Evolutionary conservation across 2,329 filamentous ascomycete genomes (phyloP), one percentile per base, ranked within the genome.

Genomic region (Didymella exigua): DNA sequence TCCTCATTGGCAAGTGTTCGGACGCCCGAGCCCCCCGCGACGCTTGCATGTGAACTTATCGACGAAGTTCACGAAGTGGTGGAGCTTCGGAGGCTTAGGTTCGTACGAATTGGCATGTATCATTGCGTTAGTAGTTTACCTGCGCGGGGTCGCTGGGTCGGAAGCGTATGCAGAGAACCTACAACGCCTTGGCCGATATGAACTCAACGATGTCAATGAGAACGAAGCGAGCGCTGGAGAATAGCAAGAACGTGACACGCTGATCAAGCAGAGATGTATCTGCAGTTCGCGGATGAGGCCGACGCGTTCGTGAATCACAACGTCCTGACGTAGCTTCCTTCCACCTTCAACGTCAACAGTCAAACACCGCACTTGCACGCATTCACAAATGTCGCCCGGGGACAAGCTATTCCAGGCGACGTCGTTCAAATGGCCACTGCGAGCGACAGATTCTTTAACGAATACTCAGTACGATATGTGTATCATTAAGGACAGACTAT

Each of bases 401-500:
- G n/a, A n/a, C n/a, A n/a, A n/a, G n/a, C n/a, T n/a, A n/a, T n/a
- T n/a, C n/a, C n/a, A n/a, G n/a, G n/a, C n/a, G n/a, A n/a, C n/a
- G n/a, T n/a, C n/a, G n/a, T n/a, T n/a, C n/a, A n/a, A n/a, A n/a
- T n/a, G n/a, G n/a, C n/a, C n/a, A n/a, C n/a, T n/a, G n/a, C n/a
- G n/a, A n/a, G n/a, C n/a, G n/a, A n/a, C n/a, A n/a, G n/a, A n/a
- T n/a, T n/a, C n/a, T n/a, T n/a, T n/a, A n/a, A n/a, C n/a, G n/a
- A n/a, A n/a, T n/a, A 18, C 16, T 6, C 26, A 11, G 13, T 13
- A 30, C 19, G n/a, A 4, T 24, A 16, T 16, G 21, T 33, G 30
- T 42, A 23, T 49, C 27, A 60, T 56, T 46, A 54, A 18, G 21
- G 49, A 51, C 43, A 51, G 49, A 49, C 49, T 51, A 38, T 21